Percentiles rank a stretch among this genome's conserved stretches.
Evolutionary conservation across 345 rosid species (phyloP).

Genomic region (Arabis alpina): DNA sequence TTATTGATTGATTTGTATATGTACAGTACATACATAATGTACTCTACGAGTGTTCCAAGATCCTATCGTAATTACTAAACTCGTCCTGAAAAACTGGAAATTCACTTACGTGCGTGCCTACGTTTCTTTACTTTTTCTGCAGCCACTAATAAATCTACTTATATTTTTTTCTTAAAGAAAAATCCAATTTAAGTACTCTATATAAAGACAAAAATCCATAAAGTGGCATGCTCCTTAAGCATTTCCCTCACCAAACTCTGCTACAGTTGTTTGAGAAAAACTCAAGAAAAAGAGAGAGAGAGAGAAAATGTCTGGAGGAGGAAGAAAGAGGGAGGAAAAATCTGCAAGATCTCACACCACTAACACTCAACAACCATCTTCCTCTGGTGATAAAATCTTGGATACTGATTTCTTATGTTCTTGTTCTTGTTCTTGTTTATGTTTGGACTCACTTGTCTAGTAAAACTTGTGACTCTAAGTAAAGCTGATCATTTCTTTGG

Average conservation of each 20-base stretch:
- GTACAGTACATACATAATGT: no score
- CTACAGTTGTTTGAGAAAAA: not conserved
- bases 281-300: conserved; percentile 5
- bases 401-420: not conserved
- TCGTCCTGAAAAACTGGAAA: conserved; percentile 15
- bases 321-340: conserved; percentile 7
- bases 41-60: no score
- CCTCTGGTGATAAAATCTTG: conserved; percentile 20
- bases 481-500: not conserved
- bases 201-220: conserved; percentile 22
- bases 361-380: conserved; percentile 26
- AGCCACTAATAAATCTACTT: not conserved
- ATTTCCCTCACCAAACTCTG: conserved; percentile 14
- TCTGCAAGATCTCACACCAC: conserved; percentile 21
- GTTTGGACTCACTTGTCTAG: not conserved
- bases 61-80: not conserved
- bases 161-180: not conserved
- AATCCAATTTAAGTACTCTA: conserved; percentile 4
- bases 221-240: not conserved
- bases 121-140: conserved; percentile 21
- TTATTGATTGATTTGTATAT: no score
- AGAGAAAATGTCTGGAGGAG: conserved; percentile 18
- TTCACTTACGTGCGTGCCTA: conserved; percentile 16
- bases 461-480: not conserved
- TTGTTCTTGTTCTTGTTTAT: not conserved